Evolutionary conservation across 1,139 yeast genomes (phyloP).

Genomic region (Scheffersomyces insectosa): DNA sequence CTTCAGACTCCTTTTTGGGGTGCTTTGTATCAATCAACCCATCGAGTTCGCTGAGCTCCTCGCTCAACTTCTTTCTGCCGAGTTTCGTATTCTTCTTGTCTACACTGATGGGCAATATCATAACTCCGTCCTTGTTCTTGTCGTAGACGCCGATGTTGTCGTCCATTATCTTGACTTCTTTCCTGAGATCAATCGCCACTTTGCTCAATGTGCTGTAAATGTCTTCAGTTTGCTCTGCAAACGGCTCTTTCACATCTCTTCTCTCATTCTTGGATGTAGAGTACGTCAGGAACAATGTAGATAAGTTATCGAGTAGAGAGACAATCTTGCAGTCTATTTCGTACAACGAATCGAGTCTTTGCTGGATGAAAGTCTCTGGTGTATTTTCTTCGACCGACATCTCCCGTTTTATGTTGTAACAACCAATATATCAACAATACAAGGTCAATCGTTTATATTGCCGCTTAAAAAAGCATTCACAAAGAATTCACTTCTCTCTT

Average conservation of each 20-base stretch:
- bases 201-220: constrained; percentile 37
- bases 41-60: constrained; percentile 32
- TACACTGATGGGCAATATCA: constrained; percentile 59
- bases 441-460: no score
- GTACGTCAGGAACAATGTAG: constrained; percentile 43
- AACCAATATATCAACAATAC: no score
- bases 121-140: constrained; percentile 46
- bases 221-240: constrained; percentile 30
- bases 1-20: constrained; percentile 10
- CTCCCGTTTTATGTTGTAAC: no score
- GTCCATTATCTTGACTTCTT: constrained; percentile 60
- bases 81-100: constrained; percentile 63
- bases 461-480: no score
- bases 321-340: constrained; percentile 48
- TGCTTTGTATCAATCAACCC: constrained; percentile 17
- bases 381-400: not conserved
- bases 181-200: constrained; percentile 50
- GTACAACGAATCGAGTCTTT: constrained; percentile 45
- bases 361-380: constrained; percentile 38
- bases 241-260: constrained; percentile 13
- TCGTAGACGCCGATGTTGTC: constrained; percentile 53
- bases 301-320: constrained; percentile 39
- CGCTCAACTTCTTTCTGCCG: constrained; percentile 49
- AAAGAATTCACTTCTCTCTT: no score
- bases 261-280: constrained; percentile 17